A percentile compares a stretch with the other conserved stretches of the same genome.
phyloP scores from a whole-genome alignment of 345 rosid species.

The Arabidopsis arenosa region DNA sequence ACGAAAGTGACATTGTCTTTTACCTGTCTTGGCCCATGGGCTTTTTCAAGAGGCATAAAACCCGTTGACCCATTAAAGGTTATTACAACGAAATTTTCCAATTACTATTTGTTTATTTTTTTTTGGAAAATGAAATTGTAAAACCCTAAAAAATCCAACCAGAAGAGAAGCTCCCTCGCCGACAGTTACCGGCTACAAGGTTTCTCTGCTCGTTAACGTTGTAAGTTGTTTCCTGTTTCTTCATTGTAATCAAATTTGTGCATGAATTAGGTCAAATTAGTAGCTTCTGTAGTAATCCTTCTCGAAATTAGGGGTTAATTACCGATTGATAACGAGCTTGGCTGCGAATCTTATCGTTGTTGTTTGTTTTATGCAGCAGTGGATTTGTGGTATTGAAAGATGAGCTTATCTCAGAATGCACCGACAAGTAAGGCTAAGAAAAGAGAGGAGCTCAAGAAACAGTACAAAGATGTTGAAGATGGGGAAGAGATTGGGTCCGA shows the following conservation, averaged over 20 bases:
- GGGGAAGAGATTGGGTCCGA: conserved; percentile 45
- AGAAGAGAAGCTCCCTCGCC: conserved; percentile 34
- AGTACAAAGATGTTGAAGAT: conserved; percentile 42
- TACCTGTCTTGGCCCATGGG: conserved; percentile 42
- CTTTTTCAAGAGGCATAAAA: conserved; percentile 34
- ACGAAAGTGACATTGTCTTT: conserved; percentile 24
- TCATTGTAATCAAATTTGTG: not conserved
- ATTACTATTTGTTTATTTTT: not conserved
- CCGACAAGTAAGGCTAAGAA: conserved; percentile 48
- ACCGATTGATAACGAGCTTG: not conserved
- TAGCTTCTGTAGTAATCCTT: not conserved
- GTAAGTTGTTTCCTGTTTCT: conserved; percentile 26
- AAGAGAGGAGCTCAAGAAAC: conserved; percentile 42
- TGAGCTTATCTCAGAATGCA: conserved; percentile 74
- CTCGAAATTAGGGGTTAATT: not conserved
- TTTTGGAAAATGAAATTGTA: conserved; percentile 19
- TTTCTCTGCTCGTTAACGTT: conserved; percentile 29
- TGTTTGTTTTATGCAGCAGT: conserved; percentile 24
- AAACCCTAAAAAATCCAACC: conserved; percentile 39
- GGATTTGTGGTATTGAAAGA: conserved; percentile 28
- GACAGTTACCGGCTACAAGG: conserved; percentile 22
- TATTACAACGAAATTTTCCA: not conserved
- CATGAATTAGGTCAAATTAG: not conserved
- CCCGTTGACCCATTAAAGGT: conserved; percentile 40
- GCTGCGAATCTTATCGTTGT: conserved; percentile 18